Percentiles rank a stretch among this genome's conserved stretches.
phyloP scores from a whole-genome alignment of 2,329 filamentous ascomycete species.

The Fusarium pseudoanthophilum region DNA sequence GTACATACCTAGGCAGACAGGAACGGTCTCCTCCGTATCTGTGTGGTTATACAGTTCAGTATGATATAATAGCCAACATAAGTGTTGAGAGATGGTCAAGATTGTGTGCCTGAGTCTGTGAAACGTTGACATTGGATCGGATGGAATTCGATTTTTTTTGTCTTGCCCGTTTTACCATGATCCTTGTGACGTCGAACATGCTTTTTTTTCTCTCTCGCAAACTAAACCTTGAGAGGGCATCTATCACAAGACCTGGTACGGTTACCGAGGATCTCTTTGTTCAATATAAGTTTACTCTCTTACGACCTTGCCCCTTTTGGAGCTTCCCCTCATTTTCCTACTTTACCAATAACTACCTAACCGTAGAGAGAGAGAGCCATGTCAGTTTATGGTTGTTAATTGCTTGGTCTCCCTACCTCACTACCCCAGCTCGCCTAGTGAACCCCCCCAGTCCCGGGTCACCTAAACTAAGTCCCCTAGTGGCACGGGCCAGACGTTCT shows the following conservation, averaged over 20 bases:
- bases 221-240: slow-evolving; percentile 20
- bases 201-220: slow-evolving; percentile 20
- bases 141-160: background rate
- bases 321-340: slow-evolving; percentile 30
- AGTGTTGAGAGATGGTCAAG: background rate
- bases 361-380: background rate
- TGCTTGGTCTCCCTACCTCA: background rate
- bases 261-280: slow-evolving; percentile 19
- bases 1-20: too few relatives aligned
- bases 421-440: background rate
- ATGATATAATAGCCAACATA: background rate
- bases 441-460: background rate
- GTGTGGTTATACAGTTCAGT: background rate
- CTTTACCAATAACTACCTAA: background rate
- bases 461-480: background rate
- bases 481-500: slow-evolving; percentile 28
- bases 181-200: slow-evolving; percentile 6
- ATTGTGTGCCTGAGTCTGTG: slow-evolving; percentile 2
- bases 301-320: slow-evolving; percentile 29
- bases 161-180: slow-evolving; percentile 7
- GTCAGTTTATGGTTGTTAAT: background rate
- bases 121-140: background rate
- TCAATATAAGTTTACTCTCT: background rate
- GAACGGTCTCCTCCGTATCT: background rate
- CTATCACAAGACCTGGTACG: slow-evolving; percentile 28